Conservation (phyloP, 1,139 yeast species). For the Zhuliangozyma parablackwelliae region DNA sequence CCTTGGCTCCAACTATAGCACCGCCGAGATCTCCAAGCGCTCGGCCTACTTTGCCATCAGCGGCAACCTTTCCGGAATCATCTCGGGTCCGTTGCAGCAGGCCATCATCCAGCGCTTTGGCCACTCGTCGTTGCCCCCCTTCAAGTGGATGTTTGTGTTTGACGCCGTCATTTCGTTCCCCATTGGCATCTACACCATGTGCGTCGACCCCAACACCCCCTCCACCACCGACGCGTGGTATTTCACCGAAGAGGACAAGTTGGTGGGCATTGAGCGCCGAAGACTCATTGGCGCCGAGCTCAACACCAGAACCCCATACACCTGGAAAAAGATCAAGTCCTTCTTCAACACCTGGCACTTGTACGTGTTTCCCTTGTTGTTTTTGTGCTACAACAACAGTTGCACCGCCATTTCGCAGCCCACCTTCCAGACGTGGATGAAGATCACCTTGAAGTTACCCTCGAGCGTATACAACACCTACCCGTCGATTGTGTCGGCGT, state of each 20-base stretch:
- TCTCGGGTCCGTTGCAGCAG: conserved; percentile 36
- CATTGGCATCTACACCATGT: conserved; percentile 31
- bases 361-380: conserved; percentile 44
- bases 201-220: conserved; percentile 36
- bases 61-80: conserved; percentile 24
- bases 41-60: conserved; percentile 43
- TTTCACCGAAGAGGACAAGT: conserved; percentile 28
- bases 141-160: conserved; percentile 37
- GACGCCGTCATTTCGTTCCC: conserved; percentile 37
- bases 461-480: conserved; percentile 42
- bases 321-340: conserved; percentile 34
- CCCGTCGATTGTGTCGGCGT: conserved; percentile 45
- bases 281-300: conserved; percentile 44
- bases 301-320: conserved; percentile 39
- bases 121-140: conserved; percentile 25
- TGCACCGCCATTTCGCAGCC: conserved; percentile 43
- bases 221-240: conserved; percentile 37
- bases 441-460: conserved; percentile 32
- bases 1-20: conserved; percentile 36
- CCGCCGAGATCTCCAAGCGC: conserved; percentile 30
- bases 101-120: conserved; percentile 28
- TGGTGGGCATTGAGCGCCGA: conserved; percentile 37
- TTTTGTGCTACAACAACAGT: conserved; percentile 47
- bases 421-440: conserved; percentile 53
- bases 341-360: conserved; percentile 49